Base-by-base conservation (phyloP, 352 stramenopile species). In the Vaucheria bursata region DNA sequence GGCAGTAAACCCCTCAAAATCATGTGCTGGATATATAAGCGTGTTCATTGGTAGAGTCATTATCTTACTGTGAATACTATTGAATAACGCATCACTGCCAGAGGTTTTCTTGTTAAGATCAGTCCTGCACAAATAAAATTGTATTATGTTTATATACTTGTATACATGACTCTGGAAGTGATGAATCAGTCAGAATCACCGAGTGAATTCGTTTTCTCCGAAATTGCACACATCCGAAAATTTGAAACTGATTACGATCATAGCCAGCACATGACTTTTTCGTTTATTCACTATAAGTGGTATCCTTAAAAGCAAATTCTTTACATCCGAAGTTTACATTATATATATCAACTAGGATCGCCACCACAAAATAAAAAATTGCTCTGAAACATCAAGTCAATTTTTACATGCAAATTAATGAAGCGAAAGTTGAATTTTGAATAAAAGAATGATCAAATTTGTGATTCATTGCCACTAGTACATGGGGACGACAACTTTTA, bases 1-100 rank as follows among this genome's bases (percentile, higher is more conserved):
- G 53, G 4, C 5, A 8, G 4, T 69, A 29, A 69, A 18, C 6
- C 59, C 59, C 70, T 86, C 87, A 83, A 89, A 90, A 74, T 89
- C 85, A 66, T 89, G 86, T 1, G 64, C 86, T 1, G 86, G 86
- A 39, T 85, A 85, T 1, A 85, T 33, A 29, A 75, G 12, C 35
- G 81, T 87, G 49, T 86, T 75, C 29, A 87, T 84, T 25, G 86
- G 86, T 12, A 89, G 79, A 2, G 84, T 84, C 64, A 87, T 87
- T n/a, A 89, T 84, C 73, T 88, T 85, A 33, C 65, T 68, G 66
- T 83, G 70, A 32, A 89, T 78, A 52, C 68, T 86, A 0, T 86
- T 37, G 84, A 88, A 90, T 0, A 89, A 67, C 7, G 69, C 79
- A 38, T 82, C 73, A 31, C 84, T 74, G 68, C 69, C 79, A 0